A percentile compares a stretch with the other conserved stretches of the same genome.
Evolutionary conservation across 108 stramenopile species (phyloP).

Genomic region (Asterionellopsis glacialis): DNA sequence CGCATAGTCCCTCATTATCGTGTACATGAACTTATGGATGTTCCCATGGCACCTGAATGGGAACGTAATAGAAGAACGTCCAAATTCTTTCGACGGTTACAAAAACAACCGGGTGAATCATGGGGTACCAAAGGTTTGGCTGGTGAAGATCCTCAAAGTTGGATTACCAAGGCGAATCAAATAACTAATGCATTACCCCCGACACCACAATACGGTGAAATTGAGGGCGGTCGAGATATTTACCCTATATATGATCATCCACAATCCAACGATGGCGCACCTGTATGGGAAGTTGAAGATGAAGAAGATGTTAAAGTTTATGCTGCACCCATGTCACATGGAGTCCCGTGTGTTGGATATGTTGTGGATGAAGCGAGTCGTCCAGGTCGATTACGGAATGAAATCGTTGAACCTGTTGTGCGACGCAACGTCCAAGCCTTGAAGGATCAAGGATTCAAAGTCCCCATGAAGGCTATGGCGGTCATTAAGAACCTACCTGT

Average conservation of each 20-base stretch:
- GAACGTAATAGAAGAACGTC: conserved; percentile 31
- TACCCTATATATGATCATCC: conserved; percentile 78
- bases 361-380: conserved; percentile 76
- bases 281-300: conserved; percentile 80
- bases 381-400: conserved; percentile 78
- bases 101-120: conserved; percentile 13
- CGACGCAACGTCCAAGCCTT: conserved; percentile 67
- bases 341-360: conserved; percentile 93
- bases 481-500: conserved; percentile 73
- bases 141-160: conserved; percentile 58
- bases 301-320: conserved; percentile 73
- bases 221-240: conserved; percentile 62
- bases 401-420: conserved; percentile 74
- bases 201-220: conserved; percentile 45
- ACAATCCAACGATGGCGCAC: conserved; percentile 58
- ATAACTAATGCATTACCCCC: conserved; percentile 45
- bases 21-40: conserved; percentile 91
- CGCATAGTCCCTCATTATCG: conserved; percentile 83
- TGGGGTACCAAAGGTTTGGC: conserved; percentile 55
- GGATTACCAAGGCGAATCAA: conserved; percentile 63
- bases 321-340: conserved; percentile 94
- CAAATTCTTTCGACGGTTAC: conserved; percentile 35
- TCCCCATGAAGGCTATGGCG: conserved; percentile 84
- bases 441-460: conserved; percentile 54
- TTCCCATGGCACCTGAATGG: conserved; percentile 92